These are phyloP conservation scores for Tothia fuscella DNA, from an alignment of 2,329 filamentous ascomycete genomes.

Conservation along the genomic window DNA sequence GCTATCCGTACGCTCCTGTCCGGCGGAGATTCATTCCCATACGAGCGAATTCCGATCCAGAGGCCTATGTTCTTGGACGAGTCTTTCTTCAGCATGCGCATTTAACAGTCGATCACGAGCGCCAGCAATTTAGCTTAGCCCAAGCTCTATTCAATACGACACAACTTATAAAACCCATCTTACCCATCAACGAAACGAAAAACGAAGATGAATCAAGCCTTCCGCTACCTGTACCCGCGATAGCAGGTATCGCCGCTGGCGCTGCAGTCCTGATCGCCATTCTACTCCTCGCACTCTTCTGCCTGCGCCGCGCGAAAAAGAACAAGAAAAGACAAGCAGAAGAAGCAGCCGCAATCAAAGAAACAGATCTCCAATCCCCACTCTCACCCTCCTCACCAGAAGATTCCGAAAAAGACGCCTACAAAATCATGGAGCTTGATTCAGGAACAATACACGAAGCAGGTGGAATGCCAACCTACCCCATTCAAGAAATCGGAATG, in stretches of 20 bases:
- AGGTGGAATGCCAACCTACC: not conserved
- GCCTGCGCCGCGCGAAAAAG: not conserved
- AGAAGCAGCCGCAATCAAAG: not conserved
- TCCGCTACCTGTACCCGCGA: not conserved
- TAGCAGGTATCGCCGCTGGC: constrained; percentile 8
- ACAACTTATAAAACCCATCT: not conserved
- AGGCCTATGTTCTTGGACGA: constrained; percentile 20
- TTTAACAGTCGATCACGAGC: constrained; percentile 25
- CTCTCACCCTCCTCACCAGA: not conserved
- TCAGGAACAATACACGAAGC: not conserved
- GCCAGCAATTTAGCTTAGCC: constrained; percentile 22
- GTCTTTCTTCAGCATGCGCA: constrained; percentile 28
- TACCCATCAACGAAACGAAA: not conserved
- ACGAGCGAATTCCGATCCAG: constrained; percentile 13
- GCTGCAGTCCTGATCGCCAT: not conserved
- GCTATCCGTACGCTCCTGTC: constrained; percentile 12
- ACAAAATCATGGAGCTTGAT: not conserved
- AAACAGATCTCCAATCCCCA: not conserved
- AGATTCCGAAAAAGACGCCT: not conserved
- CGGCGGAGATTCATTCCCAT: constrained; percentile 22
- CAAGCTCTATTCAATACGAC: constrained; percentile 12
- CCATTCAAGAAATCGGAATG: not conserved
- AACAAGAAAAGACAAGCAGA: not conserved
- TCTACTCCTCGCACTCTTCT: not conserved
- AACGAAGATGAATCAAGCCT: not conserved